Evolutionary conservation across 805 yeast species (phyloP), one percentile per base, ranked within the genome.

Genomic region (Metschnikowia similis): DNA sequence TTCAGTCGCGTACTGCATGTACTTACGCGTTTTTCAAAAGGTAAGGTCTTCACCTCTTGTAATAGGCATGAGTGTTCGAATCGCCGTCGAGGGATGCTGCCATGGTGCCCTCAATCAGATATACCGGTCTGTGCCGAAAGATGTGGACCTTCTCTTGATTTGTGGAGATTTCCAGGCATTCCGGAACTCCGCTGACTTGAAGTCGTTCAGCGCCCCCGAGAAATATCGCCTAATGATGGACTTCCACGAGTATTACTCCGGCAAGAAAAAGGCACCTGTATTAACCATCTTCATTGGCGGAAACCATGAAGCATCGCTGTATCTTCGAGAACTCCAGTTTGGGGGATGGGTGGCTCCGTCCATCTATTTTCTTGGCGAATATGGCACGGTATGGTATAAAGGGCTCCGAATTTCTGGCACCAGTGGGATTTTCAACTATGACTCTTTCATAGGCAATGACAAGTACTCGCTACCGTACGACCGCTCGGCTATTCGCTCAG

Each of bases 291-390:
- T 92, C 56, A 81, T 94, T 38, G 98, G 99, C 2, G 99, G 99
- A 0, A 94, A 94, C 66, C 99, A 94, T 62, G 99, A 94, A 63
- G 83, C 94, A 4, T 87, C 95, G 50, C 81, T 84, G 51, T 88
- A 87, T 63, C 62, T 94, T 54, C 71, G 79, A 52, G 89, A 87
- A 57, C 67, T 91, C 50, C 81, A 80, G 51, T 79, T 76, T 63
- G 99, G 99, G 10, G 99, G 99, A 0, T 94, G 92, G 88, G 91
- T 87, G 1, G 95, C 96, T 1, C 88, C 89, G 1, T 84, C 85
- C 54, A 88, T 94, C 11, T 94, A 85, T 66, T 94, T 82, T 62
- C 61, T 94, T 58, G 99, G 99, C 0, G 80, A 81, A 39, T 79
- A 84, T 16, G 89, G 90, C 13, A 82, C 82, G 2, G 69, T 94